Evolutionary conservation across 352 stramenopile genomes (phyloP).

Genomic region (Globisporangium echinulatum): DNA sequence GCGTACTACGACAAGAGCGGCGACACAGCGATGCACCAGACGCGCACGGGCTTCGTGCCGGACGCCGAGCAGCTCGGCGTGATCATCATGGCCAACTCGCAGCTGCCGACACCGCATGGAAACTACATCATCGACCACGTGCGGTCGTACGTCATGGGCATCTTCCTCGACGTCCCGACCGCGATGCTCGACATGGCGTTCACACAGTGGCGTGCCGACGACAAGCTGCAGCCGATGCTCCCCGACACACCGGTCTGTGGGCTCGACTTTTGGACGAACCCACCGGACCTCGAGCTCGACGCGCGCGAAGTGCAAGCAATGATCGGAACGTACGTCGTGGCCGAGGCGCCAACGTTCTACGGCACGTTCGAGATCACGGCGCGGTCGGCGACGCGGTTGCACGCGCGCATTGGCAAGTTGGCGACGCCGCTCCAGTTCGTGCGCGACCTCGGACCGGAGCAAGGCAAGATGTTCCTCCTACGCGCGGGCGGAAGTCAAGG

Average conservation of each 20-base stretch:
- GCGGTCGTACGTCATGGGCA: constrained; percentile 54
- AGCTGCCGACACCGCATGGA: constrained; percentile 26
- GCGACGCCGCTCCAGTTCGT: background rate
- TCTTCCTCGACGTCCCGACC: constrained; percentile 61
- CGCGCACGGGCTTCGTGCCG: constrained; percentile 44
- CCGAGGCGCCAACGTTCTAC: constrained; percentile 32
- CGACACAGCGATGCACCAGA: constrained; percentile 47
- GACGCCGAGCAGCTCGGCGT: constrained; percentile 38
- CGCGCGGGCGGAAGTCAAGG: background rate
- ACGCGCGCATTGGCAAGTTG: background rate
- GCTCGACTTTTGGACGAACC: constrained; percentile 37
- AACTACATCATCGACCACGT: constrained; percentile 51
- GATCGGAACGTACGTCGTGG: constrained; percentile 35
- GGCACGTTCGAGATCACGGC: constrained; percentile 20
- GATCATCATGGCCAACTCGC: constrained; percentile 54
- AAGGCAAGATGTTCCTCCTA: constrained; percentile 2
- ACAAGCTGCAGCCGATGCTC: constrained; percentile 23
- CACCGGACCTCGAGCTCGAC: constrained; percentile 19
- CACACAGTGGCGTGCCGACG: constrained; percentile 23
- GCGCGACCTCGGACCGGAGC: background rate
- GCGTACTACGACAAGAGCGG: constrained; percentile 66
- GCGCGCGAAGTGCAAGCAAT: constrained; percentile 21
- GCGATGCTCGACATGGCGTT: constrained; percentile 41
- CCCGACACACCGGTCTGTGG: constrained; percentile 33
- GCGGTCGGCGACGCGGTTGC: background rate